Evolutionary conservation across 768 basidiomycete species (phyloP), one percentile per base, ranked within the genome.

Genomic region (Mycena vitilis): DNA sequence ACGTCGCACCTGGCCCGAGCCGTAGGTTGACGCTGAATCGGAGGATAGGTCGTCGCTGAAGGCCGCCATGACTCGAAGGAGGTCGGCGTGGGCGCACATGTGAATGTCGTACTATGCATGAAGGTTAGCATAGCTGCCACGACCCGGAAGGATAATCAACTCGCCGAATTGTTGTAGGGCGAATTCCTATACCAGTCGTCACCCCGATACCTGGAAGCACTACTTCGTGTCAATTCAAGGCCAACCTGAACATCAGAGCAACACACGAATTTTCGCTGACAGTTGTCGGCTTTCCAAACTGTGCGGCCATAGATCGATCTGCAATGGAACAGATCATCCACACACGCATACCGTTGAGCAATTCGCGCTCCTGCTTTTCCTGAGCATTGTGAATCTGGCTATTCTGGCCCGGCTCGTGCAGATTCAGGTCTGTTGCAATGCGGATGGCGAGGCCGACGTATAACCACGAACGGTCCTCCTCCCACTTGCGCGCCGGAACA

Each of bases 281-380:
- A 11, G 94, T 95, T 13, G 90, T 91, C 3, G 95, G 94, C 78
- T 95, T 95, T 4, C 95, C 95, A 76, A 95, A 94, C 76, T 95
- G 92, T 2, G 92, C 95, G 2, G 94, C 91, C 4, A 91, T 91
- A 30, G 94, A 95, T 20, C 93, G 88, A 77, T 98, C 95, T 64
- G 96, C 77, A 75, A 94, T 94, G 81, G 91, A 95, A 76, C 94
- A 96, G 58, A 93, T 92, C 84, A 96, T 87, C 95, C 95, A 98
- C 37, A 91, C 89, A n/a, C 95, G 82, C 48, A 88, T 89, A 65
- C 92, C 88, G 77, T 98, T 96, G 74, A 95, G 80, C 40, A 93
- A 85, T 80, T 96, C 95, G 20, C 95, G 85, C 70, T 93, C 92
- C 70, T 92, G 88, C 44, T 84, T 88, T 77, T 95, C 93, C 23